Conservation (phyloP, 2,329 filamentous ascomycete species). For the Colletotrichum aenigma region DNA sequence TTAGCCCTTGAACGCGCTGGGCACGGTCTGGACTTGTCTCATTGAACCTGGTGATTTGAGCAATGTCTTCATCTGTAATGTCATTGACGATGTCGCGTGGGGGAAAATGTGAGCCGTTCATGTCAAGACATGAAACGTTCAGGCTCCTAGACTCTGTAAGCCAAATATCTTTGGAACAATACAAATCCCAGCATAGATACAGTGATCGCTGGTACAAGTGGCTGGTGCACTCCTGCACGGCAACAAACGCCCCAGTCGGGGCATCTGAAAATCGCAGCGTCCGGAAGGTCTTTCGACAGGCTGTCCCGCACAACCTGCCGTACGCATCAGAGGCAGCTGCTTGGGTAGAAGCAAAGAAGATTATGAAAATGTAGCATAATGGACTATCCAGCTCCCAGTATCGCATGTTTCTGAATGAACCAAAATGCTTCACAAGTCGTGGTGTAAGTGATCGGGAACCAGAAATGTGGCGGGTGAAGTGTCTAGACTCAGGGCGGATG, state of each 20-base stretch:
- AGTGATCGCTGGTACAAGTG: neutral
- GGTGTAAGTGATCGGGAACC: neutral
- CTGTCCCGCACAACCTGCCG: neutral
- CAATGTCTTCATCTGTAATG: neutral
- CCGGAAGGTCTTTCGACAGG: neutral
- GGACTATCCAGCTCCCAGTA: neutral
- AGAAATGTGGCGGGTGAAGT: neutral
- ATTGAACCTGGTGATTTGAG: neutral
- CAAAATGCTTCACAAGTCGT: neutral
- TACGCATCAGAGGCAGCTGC: neutral
- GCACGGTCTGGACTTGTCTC: neutral
- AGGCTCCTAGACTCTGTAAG: neutral
- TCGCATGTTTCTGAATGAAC: neutral
- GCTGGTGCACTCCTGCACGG: neutral
- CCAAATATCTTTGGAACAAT: neutral
- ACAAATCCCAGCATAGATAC: neutral
- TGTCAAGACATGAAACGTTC: neutral
- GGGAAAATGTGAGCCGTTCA: neutral
- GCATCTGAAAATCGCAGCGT: neutral
- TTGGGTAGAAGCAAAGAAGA: neutral
- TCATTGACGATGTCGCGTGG: neutral
- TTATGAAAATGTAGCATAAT: neutral
- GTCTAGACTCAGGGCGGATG: neutral
- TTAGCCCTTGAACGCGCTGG: neutral
- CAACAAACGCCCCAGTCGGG: neutral